Base-by-base conservation (phyloP, 805 yeast genomes). In the Babjeviella inositovora region DNA sequence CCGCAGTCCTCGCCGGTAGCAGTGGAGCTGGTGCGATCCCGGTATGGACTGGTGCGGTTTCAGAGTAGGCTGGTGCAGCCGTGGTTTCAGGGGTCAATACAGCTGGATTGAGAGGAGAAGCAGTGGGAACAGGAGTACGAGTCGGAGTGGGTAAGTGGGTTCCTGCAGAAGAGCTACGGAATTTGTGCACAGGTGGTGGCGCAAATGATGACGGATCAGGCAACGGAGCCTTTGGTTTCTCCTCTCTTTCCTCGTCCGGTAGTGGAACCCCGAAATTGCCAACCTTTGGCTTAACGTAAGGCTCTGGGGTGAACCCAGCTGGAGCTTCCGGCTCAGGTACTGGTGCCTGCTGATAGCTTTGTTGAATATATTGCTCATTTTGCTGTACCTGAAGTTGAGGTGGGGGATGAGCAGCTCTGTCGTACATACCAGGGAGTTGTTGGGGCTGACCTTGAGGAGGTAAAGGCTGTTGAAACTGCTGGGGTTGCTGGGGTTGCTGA, bases 101-200 rank as follows among this genome's bases (percentile, higher is more conserved):
- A n/a, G 62, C 62, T 5, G 62, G 58, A 0, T 57, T 49, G 32
- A 57, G 50, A 17, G 41, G 30, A 5, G 43, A 31, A 4, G 54
- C 44, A 25, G 52, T 57, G 1, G 54, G 53, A 5, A 42, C 34
- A 7, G 45, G 47, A 15, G 25, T n/a, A n/a, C n/a, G n/a, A n/a
- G n/a, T n/a, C n/a, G n/a, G n/a, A n/a, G n/a, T n/a, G n/a, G n/a
- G n/a, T n/a, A n/a, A n/a, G n/a, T n/a, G 12, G 8, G 19, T 8
- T 9, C 17, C 14, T 5, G 25, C 11, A 8, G 30, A 13, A 14
- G 27, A 14, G 8, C 34, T 47, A 15, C 53, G 33, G 8, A 32
- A 43, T 23, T 29, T 41, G 26, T 45, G 60, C 6, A 51, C 29
- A 2, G 60, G 60, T 5, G 62, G 63, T 8, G 62, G 59, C 0